Conservation (phyloP, 192 early-diverging fungal species). For the Coemansia sp. region DNA sequence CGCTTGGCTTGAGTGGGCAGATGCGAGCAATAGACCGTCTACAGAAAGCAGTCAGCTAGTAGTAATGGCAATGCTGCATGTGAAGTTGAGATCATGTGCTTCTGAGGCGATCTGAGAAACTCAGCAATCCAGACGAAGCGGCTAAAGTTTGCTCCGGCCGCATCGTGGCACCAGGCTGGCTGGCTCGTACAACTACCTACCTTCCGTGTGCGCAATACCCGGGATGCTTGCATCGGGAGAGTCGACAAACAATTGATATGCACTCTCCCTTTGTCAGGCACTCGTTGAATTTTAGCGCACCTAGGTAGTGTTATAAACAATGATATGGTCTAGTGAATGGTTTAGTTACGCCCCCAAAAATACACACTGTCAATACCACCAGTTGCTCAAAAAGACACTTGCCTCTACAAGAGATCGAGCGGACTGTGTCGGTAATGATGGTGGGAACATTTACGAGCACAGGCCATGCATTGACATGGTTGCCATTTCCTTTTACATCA, state of each 20-base stretch:
- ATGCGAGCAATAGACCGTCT: slow-evolving; percentile 27
- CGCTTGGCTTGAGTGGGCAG: slow-evolving; percentile 9
- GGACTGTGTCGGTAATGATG: slow-evolving; percentile 31
- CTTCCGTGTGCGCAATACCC: slow-evolving; percentile 52
- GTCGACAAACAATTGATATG: slow-evolving; percentile 19
- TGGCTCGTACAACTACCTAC: background rate
- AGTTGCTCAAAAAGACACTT: background rate
- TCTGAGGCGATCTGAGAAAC: background rate
- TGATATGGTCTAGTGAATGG: background rate
- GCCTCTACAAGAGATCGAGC: slow-evolving; percentile 40
- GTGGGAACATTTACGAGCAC: slow-evolving; percentile 25
- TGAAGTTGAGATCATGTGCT: background rate
- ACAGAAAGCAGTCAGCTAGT: background rate
- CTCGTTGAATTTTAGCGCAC: slow-evolving; percentile 50
- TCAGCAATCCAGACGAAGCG: background rate
- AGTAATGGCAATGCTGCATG: no score
- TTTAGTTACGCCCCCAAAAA: background rate
- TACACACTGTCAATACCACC: background rate
- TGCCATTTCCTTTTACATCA: background rate
- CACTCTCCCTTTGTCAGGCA: slow-evolving; percentile 21
- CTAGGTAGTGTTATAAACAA: background rate
- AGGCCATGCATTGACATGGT: slow-evolving; percentile 24
- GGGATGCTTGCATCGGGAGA: slow-evolving; percentile 39
- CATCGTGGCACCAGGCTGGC: background rate
- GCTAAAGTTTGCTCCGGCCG: background rate